These are phyloP conservation scores for Lepidium aucheri DNA, from an alignment of 345 rosid genomes.

Conservation along the genomic window DNA sequence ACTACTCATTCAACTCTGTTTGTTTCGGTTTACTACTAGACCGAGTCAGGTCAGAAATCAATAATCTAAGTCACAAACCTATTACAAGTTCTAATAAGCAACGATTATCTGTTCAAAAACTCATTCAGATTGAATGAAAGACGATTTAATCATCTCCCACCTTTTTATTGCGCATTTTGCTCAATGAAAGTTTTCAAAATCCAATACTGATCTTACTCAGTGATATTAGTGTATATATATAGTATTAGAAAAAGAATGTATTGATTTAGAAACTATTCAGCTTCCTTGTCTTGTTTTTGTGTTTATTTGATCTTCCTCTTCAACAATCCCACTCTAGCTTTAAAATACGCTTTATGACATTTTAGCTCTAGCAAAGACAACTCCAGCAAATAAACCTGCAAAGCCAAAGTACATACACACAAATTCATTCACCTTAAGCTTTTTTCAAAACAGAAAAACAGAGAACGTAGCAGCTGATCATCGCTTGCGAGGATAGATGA, in stretches of 20 bases:
- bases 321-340: not conserved
- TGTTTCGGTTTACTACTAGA: not conserved
- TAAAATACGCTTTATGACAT: slow-evolving; percentile 47
- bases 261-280: not conserved
- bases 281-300: not conserved
- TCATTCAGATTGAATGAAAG: not conserved
- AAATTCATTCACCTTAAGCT: not conserved
- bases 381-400: slow-evolving; percentile 84
- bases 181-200: not conserved
- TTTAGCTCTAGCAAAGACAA: slow-evolving; percentile 77
- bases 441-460: not conserved
- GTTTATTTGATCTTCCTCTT: slow-evolving; percentile 2
- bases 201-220: not conserved
- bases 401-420: not conserved
- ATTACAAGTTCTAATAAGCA: not conserved
- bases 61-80: not conserved
- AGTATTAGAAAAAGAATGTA: not conserved
- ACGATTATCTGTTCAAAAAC: not conserved
- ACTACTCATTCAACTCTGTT: not conserved
- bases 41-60: not conserved
- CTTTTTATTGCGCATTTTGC: not conserved
- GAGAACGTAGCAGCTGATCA: not conserved
- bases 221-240: not conserved
- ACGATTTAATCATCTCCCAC: not conserved
- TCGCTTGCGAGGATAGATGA: not conserved